Percentiles rank a stretch among this genome's conserved stretches.
Conservation (phyloP, 306 rosid species). For the Citrullus colocynthis region DNA sequence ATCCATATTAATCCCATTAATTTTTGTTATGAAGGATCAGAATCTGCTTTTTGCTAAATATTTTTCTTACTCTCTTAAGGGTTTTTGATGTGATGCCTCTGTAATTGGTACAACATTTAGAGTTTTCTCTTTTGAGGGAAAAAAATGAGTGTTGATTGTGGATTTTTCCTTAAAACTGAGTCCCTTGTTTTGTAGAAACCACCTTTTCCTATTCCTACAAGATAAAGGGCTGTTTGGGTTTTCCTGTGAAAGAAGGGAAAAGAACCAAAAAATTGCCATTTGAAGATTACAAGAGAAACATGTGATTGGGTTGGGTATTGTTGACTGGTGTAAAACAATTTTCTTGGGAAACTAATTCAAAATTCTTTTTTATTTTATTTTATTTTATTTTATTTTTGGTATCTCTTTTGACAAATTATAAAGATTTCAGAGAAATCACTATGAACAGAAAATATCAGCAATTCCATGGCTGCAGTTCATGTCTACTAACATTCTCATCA, state of each 20-base stretch:
- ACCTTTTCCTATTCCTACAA: background rate
- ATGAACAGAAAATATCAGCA: background rate
- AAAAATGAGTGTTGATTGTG: background rate
- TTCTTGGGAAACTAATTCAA: background rate
- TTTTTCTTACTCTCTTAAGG: background rate
- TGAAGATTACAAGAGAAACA: background rate
- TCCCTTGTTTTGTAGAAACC: conserved; percentile 42
- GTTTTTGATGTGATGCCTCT: background rate
- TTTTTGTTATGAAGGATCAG: background rate
- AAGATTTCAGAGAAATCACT: background rate
- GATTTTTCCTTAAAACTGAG: conserved; percentile 1
- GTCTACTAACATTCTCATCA: background rate
- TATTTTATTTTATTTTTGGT: background rate
- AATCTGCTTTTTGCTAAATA: background rate
- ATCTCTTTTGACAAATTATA: background rate
- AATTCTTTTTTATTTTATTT: background rate
- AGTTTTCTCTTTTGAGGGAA: background rate
- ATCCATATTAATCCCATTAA: background rate
- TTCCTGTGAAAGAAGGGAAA: background rate
- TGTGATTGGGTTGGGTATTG: background rate
- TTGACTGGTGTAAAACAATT: background rate
- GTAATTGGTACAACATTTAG: background rate
- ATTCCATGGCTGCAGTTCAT: background rate
- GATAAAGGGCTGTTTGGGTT: background rate
- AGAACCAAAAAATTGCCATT: background rate